Conservation (phyloP, 1,139 yeast genomes). For the Kodamaea ohmeri region DNA sequence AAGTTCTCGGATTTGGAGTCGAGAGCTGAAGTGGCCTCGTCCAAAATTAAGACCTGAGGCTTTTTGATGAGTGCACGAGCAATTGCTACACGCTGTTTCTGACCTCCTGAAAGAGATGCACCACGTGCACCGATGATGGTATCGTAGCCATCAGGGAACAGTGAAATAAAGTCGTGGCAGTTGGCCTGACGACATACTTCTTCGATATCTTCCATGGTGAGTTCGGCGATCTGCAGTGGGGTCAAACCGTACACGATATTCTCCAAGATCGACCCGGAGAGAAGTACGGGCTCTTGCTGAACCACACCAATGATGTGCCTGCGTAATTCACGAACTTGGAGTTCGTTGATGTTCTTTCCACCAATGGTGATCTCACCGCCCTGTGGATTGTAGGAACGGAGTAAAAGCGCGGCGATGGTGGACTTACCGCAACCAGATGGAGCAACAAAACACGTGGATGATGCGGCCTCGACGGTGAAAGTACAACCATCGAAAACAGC, state of each 20-base stretch:
- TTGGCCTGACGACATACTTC: conserved; percentile 50
- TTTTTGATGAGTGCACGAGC: conserved; percentile 74
- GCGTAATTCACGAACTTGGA: conserved; percentile 71
- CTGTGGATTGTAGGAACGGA: conserved; percentile 62
- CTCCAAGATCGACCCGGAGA: conserved; percentile 75
- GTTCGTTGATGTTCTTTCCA: conserved; percentile 58
- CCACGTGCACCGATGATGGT: conserved; percentile 57
- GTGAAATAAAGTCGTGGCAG: conserved; percentile 51
- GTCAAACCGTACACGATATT: conserved; percentile 77
- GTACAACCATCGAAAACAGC: conserved; percentile 63
- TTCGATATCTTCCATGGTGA: conserved; percentile 41
- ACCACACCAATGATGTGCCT: conserved; percentile 72
- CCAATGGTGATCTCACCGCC: conserved; percentile 66
- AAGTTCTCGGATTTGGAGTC: conserved; percentile 71
- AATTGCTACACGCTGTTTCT: conserved; percentile 83
- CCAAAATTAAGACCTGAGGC: conserved; percentile 62
- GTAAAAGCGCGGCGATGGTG: conserved; percentile 70
- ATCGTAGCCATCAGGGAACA: conserved; percentile 53
- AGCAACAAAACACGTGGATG: conserved; percentile 86
- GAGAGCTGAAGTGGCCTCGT: conserved; percentile 78
- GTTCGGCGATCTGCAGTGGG: conserved; percentile 43
- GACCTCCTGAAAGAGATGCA: conserved; percentile 75
- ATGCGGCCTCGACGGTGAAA: conserved; percentile 61
- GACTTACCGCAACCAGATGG: conserved; percentile 93
- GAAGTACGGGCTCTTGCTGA: conserved; percentile 83